Evolutionary conservation across 2,329 filamentous ascomycete genomes (phyloP).

Genomic region (Stagonosporopsis tanaceti): DNA sequence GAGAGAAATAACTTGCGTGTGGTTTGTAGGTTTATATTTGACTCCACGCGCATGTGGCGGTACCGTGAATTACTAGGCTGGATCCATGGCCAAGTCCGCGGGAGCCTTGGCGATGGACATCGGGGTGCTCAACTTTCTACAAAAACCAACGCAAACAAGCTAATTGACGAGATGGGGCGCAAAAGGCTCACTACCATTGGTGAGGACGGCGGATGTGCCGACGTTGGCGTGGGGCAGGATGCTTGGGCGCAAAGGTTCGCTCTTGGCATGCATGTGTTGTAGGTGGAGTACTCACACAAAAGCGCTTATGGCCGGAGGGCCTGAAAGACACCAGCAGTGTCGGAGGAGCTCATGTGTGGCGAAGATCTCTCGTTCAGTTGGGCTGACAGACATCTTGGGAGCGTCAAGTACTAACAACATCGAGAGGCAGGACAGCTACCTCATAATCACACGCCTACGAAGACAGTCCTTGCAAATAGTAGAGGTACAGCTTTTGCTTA

Average conservation of each 20-base stretch:
- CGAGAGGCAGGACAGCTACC: too few species aligned
- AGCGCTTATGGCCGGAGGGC: not conserved
- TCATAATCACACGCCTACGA: too few species aligned
- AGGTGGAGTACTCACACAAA: not conserved
- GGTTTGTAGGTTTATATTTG: conserved; percentile 24
- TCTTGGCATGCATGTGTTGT: conserved; percentile 7
- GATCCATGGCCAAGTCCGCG: conserved; percentile 35
- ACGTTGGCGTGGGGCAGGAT: conserved; percentile 1
- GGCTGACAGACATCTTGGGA: too few species aligned
- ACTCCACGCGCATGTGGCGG: conserved; percentile 2
- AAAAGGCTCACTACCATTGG: not conserved
- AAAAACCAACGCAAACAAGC: conserved; percentile 16
- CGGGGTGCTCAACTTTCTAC: conserved; percentile 33
- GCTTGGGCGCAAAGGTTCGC: not conserved
- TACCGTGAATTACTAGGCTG: conserved; percentile 11
- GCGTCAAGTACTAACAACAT: too few species aligned
- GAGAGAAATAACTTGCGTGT: conserved; percentile 3
- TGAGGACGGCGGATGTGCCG: not conserved
- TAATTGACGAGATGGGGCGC: conserved; percentile 1
- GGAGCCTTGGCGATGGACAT: conserved; percentile 37
- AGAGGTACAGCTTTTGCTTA: not conserved
- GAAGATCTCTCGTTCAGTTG: not conserved
- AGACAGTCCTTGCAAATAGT: too few species aligned
- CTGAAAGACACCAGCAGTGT: not conserved
- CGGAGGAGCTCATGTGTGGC: too few species aligned